phyloP scores from a whole-genome alignment of 2,329 filamentous ascomycete genomes.

The Lachnellula cervina region DNA sequence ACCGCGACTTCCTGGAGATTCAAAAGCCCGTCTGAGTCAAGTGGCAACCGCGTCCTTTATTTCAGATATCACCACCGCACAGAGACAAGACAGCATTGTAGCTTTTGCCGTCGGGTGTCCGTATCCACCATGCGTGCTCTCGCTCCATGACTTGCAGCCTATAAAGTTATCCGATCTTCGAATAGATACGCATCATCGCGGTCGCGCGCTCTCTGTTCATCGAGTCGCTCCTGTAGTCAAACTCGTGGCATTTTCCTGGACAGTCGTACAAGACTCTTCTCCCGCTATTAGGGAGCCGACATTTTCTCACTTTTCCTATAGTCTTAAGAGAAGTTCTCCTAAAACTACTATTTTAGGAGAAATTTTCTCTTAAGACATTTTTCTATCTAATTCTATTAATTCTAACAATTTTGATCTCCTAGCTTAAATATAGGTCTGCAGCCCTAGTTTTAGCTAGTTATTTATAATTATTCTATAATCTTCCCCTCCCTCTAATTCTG shows the following conservation, averaged over 20 bases:
- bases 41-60: slow-evolving; percentile 31
- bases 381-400: too few species aligned
- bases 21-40: slow-evolving; percentile 21
- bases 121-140: slow-evolving; percentile 13
- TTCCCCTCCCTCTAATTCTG: too few species aligned
- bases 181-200: slow-evolving; percentile 39
- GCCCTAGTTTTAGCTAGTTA: too few species aligned
- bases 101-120: slow-evolving; percentile 22
- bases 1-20: slow-evolving; percentile 19
- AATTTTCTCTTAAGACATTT: too few species aligned
- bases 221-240: slow-evolving; percentile 12
- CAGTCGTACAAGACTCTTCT: slow-evolving; percentile 25
- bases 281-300: too few species aligned
- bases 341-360: too few species aligned
- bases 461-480: too few species aligned
- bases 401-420: too few species aligned
- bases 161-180: slow-evolving; percentile 26
- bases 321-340: too few species aligned
- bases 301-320: too few species aligned
- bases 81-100: slow-evolving; percentile 15
- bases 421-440: too few species aligned
- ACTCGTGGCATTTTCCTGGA: slow-evolving; percentile 30
- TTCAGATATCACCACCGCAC: slow-evolving; percentile 30
- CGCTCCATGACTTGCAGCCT: slow-evolving; percentile 18
- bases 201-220: slow-evolving; percentile 29